Percentiles rank a stretch among this genome's conserved stretches.
These are phyloP conservation scores for Pyrus hybrid DNA, from an alignment of 331 rosid genomes.

Conservation along the genomic window DNA sequence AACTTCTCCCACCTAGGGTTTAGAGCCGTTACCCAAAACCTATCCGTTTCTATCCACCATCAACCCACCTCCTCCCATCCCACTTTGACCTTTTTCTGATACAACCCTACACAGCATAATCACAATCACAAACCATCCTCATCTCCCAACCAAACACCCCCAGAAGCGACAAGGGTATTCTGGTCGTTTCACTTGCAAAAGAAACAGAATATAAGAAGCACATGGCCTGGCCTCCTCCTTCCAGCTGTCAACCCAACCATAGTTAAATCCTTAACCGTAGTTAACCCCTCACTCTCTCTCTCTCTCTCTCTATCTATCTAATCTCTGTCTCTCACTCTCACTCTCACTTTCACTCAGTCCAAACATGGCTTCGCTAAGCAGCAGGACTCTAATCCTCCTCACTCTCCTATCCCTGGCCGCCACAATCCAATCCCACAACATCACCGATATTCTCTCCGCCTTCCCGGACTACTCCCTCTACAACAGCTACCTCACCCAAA, in stretches of 20 bases:
- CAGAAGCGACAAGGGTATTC: background rate
- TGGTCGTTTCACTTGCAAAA: constrained; percentile 9
- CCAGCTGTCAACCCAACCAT: constrained; percentile 51
- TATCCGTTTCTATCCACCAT: background rate
- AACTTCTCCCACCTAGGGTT: background rate
- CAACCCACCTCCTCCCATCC: background rate
- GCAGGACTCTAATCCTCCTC: constrained; percentile 3
- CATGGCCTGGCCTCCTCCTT: constrained; percentile 12
- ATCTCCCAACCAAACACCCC: background rate
- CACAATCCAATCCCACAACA: constrained; percentile 69
- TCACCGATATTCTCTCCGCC: constrained; percentile 65
- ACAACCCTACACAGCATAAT: background rate
- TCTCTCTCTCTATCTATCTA: background rate
- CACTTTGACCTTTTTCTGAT: background rate
- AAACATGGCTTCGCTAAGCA: constrained; percentile 23
- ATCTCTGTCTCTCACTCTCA: background rate
- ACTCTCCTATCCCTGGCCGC: constrained; percentile 14
- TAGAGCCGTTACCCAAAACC: constrained; percentile 3
- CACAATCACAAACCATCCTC: background rate
- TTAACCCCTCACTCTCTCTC: constrained; percentile 1
- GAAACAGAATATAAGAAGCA: background rate
- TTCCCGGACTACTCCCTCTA: constrained; percentile 51
- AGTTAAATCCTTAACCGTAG: constrained; percentile 19
- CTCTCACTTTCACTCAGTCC: background rate
- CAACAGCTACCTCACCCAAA: constrained; percentile 50